These are phyloP conservation scores for Saksenaea vasiformis DNA, from an alignment of 371 early-diverging fungal genomes.

Conservation along the genomic window DNA sequence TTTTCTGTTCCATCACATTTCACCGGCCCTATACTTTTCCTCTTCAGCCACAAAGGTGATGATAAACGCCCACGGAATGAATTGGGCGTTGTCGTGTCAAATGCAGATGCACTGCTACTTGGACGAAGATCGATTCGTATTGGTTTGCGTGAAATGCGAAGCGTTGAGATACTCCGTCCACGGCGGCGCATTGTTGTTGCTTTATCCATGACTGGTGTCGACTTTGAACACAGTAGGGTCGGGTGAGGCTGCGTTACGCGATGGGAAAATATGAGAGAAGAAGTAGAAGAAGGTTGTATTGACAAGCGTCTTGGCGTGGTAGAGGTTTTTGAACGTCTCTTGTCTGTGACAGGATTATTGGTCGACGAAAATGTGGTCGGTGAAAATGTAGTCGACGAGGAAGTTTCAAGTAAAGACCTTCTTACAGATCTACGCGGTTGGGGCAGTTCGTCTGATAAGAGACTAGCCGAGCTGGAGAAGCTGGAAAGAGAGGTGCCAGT, in stretches of 20 bases:
- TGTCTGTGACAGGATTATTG: not conserved
- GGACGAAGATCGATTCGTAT: constrained; percentile 6
- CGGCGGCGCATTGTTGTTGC: constrained; percentile 29
- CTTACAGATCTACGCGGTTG: not conserved
- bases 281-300: not conserved
- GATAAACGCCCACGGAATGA: not conserved
- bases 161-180: constrained; percentile 32
- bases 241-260: not conserved
- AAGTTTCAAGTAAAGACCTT: not conserved
- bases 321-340: not conserved
- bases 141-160: constrained; percentile 21
- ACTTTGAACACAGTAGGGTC: constrained; percentile 11
- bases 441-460: not conserved
- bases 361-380: not conserved
- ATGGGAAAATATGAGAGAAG: not conserved
- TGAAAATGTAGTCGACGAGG: not conserved
- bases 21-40: not conserved
- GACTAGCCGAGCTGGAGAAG: not conserved
- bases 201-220: constrained; percentile 22
- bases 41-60: not conserved
- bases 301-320: not conserved
- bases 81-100: not conserved
- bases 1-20: not conserved
- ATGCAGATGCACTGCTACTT: not conserved
- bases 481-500: constrained; percentile 1